phyloP scores from a whole-genome alignment of 805 yeast genomes.

The Zygosaccharomyces bisporus region DNA sequence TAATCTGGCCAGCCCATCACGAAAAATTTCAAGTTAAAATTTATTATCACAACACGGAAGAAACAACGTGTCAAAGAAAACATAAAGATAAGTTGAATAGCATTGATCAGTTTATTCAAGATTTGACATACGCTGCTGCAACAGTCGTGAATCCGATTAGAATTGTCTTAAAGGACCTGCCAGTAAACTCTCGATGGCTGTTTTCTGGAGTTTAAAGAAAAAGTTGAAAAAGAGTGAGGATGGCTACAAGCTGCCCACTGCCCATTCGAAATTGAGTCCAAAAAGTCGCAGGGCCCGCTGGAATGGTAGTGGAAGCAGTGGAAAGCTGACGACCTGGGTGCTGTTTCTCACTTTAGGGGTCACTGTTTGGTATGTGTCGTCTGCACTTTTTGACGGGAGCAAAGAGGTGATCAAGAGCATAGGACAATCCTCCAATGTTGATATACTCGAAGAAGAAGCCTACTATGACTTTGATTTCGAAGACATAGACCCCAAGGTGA shows the following conservation, averaged over 20 bases:
- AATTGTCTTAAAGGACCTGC: neutral
- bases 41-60: constrained; percentile 8
- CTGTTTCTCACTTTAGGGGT: neutral
- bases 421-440: constrained; percentile 14
- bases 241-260: constrained; percentile 13
- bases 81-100: neutral
- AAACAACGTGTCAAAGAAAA: constrained; percentile 12
- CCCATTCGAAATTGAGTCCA: constrained; percentile 16
- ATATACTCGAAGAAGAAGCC: constrained; percentile 28
- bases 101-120: neutral
- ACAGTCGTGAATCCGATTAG: neutral
- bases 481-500: constrained; percentile 32
- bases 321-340: neutral
- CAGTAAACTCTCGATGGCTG: constrained; percentile 7
- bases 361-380: neutral
- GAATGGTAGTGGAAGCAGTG: neutral
- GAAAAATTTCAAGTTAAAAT: constrained; percentile 6
- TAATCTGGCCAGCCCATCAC: constrained; percentile 8
- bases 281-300: constrained; percentile 2
- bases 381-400: constrained; percentile 1
- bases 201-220: constrained; percentile 10
- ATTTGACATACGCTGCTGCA: neutral
- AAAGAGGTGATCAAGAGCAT: constrained; percentile 3
- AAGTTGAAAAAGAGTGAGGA: constrained; percentile 14
- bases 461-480: constrained; percentile 37